Evolutionary conservation across 495 filamentous ascomycete species (phyloP).

Genomic region (Friedmanniomyces endolithicus): DNA sequence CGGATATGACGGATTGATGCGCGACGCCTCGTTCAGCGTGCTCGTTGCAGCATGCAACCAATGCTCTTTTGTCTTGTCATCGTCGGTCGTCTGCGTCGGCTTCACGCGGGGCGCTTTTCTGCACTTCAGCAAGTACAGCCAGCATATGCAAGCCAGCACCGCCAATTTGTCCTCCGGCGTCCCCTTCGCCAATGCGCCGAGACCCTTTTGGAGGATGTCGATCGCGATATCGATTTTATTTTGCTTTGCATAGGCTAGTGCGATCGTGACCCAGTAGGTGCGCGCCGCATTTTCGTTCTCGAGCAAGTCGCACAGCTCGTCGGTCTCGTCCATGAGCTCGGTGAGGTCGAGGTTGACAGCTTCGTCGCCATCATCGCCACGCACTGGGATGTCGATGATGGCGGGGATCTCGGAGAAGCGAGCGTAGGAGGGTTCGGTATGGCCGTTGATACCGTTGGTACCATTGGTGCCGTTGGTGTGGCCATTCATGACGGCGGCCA

Average conservation of each 20-base stretch:
- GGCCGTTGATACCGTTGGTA: conserved; percentile 47
- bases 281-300: conserved; percentile 82
- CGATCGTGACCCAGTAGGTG: conserved; percentile 89
- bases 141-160: conserved; percentile 72
- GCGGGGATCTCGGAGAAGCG: conserved; percentile 84
- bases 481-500: neutral
- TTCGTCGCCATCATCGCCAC: conserved; percentile 58
- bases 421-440: conserved; percentile 26
- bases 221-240: conserved; percentile 85
- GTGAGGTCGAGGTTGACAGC: conserved; percentile 87
- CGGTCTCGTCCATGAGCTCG: conserved; percentile 84
- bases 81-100: conserved; percentile 30
- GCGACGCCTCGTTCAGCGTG: conserved; percentile 81
- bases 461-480: conserved; percentile 21
- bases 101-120: conserved; percentile 64
- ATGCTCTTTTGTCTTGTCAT: conserved; percentile 78
- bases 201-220: conserved; percentile 76
- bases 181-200: conserved; percentile 56
- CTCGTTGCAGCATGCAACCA: conserved; percentile 85
- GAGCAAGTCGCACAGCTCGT: conserved; percentile 82
- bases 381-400: conserved; percentile 82
- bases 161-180: conserved; percentile 74
- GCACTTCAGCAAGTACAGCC: conserved; percentile 86
- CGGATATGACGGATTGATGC: conserved; percentile 83
- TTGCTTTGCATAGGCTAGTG: conserved; percentile 94